These are phyloP conservation scores for Microsporum ferrugineum DNA, from an alignment of 2,329 filamentous ascomycete genomes.

Conservation along the genomic window DNA sequence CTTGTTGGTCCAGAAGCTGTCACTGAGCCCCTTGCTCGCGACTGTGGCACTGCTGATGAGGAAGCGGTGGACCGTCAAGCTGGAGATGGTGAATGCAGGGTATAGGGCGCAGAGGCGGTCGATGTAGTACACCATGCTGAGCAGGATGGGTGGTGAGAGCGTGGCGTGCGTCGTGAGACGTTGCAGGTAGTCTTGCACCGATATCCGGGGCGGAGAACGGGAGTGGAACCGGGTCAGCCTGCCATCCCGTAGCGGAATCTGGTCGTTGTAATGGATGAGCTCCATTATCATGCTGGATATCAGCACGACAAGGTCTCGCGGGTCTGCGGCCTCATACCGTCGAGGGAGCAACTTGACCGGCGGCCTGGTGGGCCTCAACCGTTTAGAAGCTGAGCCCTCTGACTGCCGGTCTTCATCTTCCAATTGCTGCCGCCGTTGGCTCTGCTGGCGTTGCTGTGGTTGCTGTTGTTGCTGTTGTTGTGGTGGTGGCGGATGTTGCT, in stretches of 20 bases:
- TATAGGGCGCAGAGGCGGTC: conserved; percentile 87
- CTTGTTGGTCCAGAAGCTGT: conserved; percentile 97
- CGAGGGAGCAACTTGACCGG: conserved; percentile 46
- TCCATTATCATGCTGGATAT: conserved; percentile 95
- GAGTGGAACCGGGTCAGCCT: conserved; percentile 92
- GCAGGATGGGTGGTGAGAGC: conserved; percentile 79
- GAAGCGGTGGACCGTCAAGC: conserved; percentile 91
- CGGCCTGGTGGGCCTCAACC: conserved; percentile 35
- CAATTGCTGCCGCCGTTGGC: conserved; percentile 13
- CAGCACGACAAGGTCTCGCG: conserved; percentile 77
- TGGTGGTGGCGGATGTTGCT: background rate
- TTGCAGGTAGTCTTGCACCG: conserved; percentile 84
- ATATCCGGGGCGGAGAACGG: conserved; percentile 79
- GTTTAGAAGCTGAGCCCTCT: conserved; percentile 33
- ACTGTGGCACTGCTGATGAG: conserved; percentile 93
- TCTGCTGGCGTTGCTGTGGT: background rate
- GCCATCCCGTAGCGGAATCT: conserved; percentile 69
- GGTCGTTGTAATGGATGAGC: conserved; percentile 85
- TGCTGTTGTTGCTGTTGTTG: background rate
- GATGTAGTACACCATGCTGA: conserved; percentile 99
- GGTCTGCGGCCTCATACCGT: conserved; percentile 68
- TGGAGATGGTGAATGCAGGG: conserved; percentile 90
- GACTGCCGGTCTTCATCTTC: conserved; percentile 17
- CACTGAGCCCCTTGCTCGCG: conserved; percentile 87
- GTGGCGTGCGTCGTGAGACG: conserved; percentile 89